Conservation (phyloP, 345 rosid species). For the Eucalyptus cloeziana region DNA sequence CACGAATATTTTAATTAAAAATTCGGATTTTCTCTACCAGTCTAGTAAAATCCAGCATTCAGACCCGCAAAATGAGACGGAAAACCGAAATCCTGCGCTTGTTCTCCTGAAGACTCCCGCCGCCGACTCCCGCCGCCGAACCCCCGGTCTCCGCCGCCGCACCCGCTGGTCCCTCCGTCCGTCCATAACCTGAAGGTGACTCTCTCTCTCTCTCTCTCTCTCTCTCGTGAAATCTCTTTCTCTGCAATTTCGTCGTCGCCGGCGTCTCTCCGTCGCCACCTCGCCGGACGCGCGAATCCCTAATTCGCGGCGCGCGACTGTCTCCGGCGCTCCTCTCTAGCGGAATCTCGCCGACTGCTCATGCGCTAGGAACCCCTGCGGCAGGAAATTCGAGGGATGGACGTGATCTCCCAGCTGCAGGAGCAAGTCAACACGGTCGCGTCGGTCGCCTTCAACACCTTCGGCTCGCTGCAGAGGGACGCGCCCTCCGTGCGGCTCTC, state of each 20-base stretch:
- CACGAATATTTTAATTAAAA: not conserved
- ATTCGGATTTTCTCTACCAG: not conserved
- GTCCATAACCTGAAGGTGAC: not conserved
- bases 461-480: slow-evolving; percentile 75
- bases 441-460: slow-evolving; percentile 65
- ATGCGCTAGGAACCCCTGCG: not conserved
- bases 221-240: not conserved
- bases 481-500: slow-evolving; percentile 79
- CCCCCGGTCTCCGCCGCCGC: no score
- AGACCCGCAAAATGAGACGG: not conserved
- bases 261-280: not conserved
- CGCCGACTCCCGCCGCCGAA: not conserved
- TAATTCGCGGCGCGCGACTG: not conserved
- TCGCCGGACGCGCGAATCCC: not conserved
- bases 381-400: slow-evolving; percentile 27
- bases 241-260: not conserved
- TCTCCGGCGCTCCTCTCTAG: not conserved
- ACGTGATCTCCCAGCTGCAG: slow-evolving; percentile 87
- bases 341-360: not conserved
- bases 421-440: slow-evolving; percentile 80
- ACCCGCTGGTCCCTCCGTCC: no score
- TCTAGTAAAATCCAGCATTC: not conserved
- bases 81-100: not conserved
- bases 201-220: not conserved
- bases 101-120: not conserved